Evolutionary conservation across 495 filamentous ascomycete species (phyloP), one percentile per base, ranked within the genome.

Genomic region (Usnea hakonensis): DNA sequence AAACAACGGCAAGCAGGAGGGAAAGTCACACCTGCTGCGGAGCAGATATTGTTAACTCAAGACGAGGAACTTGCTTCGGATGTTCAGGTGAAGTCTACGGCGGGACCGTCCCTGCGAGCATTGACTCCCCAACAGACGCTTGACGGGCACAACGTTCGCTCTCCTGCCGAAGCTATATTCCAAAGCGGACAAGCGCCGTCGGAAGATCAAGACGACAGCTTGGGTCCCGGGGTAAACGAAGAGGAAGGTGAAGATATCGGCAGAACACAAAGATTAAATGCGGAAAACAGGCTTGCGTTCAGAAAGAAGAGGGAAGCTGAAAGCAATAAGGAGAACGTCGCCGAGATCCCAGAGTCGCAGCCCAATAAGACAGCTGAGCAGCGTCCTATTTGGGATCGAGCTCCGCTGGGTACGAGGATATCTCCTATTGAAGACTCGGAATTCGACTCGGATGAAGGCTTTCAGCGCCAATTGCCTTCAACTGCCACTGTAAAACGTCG

Each of bases 371-470:
- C 13, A 1, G 46, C 46, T 30, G 32, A 32, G 48, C 30, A 52
- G 48, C 48, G 48, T 52, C 30, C 5, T 32, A 32, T 52, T 3
- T 52, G 19, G 19, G 78, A 80, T 66, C 69, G 57, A 11, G 77
- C 81, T 59, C 44, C 63, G 5, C 64, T 70, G 62, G 77, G 75
- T 16, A 44, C 64, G 37, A 55, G 70, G 6, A 3, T 52, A 2
- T 19, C 48, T 52, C 26, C 26, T 6, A 3, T 33, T 60, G 66
- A 35, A 43, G 35, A 55, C 6, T 8, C 23, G 30, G 35, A 64
- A 10, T 60, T 60, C 14, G 58, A 64, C 30, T 56, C 62, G 13
- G 67, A 64, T 60, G 53, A 69, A 38, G 72, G 63, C 13, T 72
- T 71, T 59, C 63, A 74, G 62, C 4, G 23, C 8, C 70, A 72